Evolutionary conservation across 352 stramenopile genomes (phyloP), one percentile per base, ranked within the genome.

Genomic region (Poterioochromonas sp.): DNA sequence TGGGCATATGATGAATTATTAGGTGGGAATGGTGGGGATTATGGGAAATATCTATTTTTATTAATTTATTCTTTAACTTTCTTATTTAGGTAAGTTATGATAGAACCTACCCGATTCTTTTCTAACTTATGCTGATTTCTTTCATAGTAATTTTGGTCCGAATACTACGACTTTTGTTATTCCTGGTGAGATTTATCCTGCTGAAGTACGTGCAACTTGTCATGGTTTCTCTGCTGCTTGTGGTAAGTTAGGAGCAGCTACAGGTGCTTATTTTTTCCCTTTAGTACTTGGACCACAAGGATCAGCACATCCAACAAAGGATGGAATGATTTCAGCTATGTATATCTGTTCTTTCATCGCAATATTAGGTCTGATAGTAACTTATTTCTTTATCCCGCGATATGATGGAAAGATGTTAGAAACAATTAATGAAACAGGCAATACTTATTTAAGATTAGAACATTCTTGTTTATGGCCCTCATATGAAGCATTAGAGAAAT

Each of bases 101-200:
- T 34, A 32, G 11, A 20, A 2, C 8, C 63, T 11, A 76, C 41
- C 35, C 41, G 8, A 35, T 44, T 69, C 15, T 20, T 32, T 60
- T 32, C 22, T 15, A 60, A 91, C 90, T 76, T 90, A 90, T 80
- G 87, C 86, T 54, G 12, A 12, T 32, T 60, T 29, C 22, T 60
- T 32, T 29, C 29, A 32, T 29, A 73, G 35, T 54, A 92, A 93
- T 82, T 92, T 92, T 78, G 88, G 88, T 0, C 88, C 88, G 41
- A 92, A 92, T 68, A 82, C 79, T 60, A 86, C 86, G 29, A 90
- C 86, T 3, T 91, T 91, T 74, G 87, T 92, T 12, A 83, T 93
- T 81, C 88, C 88, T 0, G 87, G 87, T 0, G 88, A 93, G 79
- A 91, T 93, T 1, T 90, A 88, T 80, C 86, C 86, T 81, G 90